Percentiles rank a stretch among this genome's conserved stretches.
Conservation (phyloP, 2,329 filamentous ascomycete species). For the Pseudogymnoascus sp. region DNA sequence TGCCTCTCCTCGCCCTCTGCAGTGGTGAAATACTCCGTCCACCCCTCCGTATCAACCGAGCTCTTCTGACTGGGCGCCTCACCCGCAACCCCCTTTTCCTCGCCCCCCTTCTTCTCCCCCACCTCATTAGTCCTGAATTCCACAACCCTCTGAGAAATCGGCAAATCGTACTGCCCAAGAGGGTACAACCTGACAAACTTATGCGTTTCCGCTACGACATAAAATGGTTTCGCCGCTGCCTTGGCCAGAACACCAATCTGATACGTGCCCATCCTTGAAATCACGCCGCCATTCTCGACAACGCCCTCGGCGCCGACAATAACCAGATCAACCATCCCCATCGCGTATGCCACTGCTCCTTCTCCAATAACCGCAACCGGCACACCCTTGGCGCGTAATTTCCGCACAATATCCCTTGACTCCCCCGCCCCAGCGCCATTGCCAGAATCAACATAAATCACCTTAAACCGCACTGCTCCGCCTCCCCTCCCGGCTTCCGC, state of each 20-base stretch:
- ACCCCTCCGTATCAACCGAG: conserved; percentile 1
- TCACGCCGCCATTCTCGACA: conserved; percentile 86
- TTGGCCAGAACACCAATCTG: conserved; percentile 79
- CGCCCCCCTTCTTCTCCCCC: conserved; percentile 27
- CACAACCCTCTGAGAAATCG: conserved; percentile 69
- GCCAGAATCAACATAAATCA: conserved; percentile 61
- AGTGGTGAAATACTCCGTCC: conserved; percentile 19
- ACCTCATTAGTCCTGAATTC: conserved; percentile 50
- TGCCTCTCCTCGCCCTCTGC: conserved; percentile 8
- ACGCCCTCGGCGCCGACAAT: conserved; percentile 74
- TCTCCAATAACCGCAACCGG: conserved; percentile 75
- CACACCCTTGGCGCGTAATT: conserved; percentile 65
- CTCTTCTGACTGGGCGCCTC: neutral
- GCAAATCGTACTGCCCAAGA: conserved; percentile 70
- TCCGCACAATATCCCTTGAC: conserved; percentile 60
- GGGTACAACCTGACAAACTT: conserved; percentile 91
- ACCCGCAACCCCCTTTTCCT: conserved; percentile 20
- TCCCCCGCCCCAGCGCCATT: conserved; percentile 49
- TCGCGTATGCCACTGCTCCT: conserved; percentile 68
- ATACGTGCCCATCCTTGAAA: conserved; percentile 76
- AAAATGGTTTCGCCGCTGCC: conserved; percentile 61
- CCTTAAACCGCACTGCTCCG: conserved; percentile 61
- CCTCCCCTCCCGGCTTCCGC: conserved; percentile 51
- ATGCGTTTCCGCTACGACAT: conserved; percentile 89
- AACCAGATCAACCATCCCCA: conserved; percentile 63